Percentiles rank a stretch among this genome's conserved stretches.
Evolutionary conservation across 148 eudicot genomes (phyloP).

Genomic region (Silene conica): DNA sequence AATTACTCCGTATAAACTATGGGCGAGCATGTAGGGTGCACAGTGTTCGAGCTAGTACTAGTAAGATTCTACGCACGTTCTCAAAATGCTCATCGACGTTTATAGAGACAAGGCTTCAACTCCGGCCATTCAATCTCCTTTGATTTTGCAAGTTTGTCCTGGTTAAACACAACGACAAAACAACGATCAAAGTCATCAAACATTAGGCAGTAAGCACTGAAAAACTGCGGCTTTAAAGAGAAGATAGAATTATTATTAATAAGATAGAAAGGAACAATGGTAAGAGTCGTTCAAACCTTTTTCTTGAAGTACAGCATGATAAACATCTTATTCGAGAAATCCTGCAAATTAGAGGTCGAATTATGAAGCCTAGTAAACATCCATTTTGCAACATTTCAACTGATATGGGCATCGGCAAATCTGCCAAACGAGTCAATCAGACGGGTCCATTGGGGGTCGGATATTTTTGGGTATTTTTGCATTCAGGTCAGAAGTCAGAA

Average conservation of each 20-base stretch:
- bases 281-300: constrained; percentile 44
- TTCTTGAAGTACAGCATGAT: constrained; percentile 66
- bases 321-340: constrained; percentile 91
- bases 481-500: not conserved
- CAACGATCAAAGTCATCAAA: not conserved
- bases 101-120: constrained; percentile 87
- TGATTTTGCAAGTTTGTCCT: constrained; percentile 30
- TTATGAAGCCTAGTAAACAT: not conserved
- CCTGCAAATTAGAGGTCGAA: constrained; percentile 43
- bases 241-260: not conserved
- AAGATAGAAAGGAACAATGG: not conserved
- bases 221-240: not conserved
- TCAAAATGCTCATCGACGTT: constrained; percentile 54
- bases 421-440: not conserved
- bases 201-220: too few species aligned
- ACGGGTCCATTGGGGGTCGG: not conserved
- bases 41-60: too few species aligned
- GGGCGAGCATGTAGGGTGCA: too few species aligned
- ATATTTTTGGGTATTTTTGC: not conserved
- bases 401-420: not conserved
- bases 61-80: too few species aligned
- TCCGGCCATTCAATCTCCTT: constrained; percentile 74
- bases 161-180: constrained; percentile 26
- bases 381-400: not conserved
- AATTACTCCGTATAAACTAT: too few species aligned